phyloP scores from a whole-genome alignment of 2,329 filamentous ascomycete genomes.

The Ceratocystis huliohia region DNA sequence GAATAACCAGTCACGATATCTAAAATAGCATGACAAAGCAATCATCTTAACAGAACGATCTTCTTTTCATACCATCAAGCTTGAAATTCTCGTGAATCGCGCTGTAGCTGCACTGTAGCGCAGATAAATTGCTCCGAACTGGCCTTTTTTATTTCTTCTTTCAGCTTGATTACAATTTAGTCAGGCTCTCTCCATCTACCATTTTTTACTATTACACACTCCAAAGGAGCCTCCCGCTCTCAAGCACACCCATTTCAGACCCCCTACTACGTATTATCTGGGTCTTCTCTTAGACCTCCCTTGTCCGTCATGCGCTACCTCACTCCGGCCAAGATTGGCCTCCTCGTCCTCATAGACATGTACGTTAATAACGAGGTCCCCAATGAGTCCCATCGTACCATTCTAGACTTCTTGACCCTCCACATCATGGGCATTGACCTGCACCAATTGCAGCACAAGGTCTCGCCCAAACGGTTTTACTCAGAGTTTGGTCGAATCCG shows the following conservation, averaged over 20 bases:
- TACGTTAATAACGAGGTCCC: slow-evolving; percentile 63
- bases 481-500: slow-evolving; percentile 29
- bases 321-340: slow-evolving; percentile 75
- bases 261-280: too few species aligned
- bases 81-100: too few species aligned
- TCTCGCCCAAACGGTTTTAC: slow-evolving; percentile 10
- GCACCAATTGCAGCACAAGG: slow-evolving; percentile 24
- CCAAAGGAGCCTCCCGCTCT: background rate
- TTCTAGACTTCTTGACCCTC: slow-evolving; percentile 67
- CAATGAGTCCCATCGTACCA: slow-evolving; percentile 54
- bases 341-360: slow-evolving; percentile 67
- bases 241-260: background rate
- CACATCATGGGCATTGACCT: slow-evolving; percentile 44
- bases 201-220: too few species aligned
- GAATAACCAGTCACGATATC: too few species aligned
- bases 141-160: too few species aligned
- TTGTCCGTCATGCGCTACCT: slow-evolving; percentile 61
- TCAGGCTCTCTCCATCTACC: too few species aligned
- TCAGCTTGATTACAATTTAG: too few species aligned
- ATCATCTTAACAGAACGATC: too few species aligned
- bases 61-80: too few species aligned
- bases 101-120: too few species aligned
- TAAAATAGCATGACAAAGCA: too few species aligned
- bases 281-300: background rate
- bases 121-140: too few species aligned